These are phyloP conservation scores for Alectoria sarmentosa DNA, from an alignment of 495 filamentous ascomycete species.

Conservation along the genomic window DNA sequence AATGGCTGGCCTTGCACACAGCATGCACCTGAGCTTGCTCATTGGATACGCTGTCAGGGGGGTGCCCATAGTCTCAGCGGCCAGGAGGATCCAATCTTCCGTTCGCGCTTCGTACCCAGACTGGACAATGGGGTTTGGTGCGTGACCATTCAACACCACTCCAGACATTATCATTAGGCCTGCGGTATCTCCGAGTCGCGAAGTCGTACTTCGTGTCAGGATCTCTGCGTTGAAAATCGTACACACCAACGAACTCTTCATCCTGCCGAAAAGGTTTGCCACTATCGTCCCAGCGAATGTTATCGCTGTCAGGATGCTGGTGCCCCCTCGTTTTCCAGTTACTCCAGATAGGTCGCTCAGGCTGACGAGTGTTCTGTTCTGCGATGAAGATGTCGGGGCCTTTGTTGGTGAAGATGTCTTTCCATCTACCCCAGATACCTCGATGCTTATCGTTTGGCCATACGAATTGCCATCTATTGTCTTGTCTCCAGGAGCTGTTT, in stretches of 20 bases:
- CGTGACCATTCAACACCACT: constrained; percentile 10
- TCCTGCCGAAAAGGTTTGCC: not conserved
- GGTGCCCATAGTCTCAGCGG: not conserved
- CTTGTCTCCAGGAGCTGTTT: not conserved
- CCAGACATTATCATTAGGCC: constrained; percentile 1
- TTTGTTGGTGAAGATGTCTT: constrained; percentile 28
- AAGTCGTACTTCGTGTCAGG: constrained; percentile 13
- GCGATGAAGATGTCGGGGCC: constrained; percentile 33
- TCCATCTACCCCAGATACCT: constrained; percentile 20
- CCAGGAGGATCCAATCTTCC: not conserved
- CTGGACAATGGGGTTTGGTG: not conserved
- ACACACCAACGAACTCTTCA: not conserved
- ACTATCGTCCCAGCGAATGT: not conserved
- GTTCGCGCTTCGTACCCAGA: not conserved
- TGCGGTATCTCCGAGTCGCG: constrained; percentile 16
- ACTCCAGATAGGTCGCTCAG: constrained; percentile 17
- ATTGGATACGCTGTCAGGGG: not conserved
- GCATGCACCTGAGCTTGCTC: constrained; percentile 13
- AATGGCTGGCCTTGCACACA: constrained; percentile 25
- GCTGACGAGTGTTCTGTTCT: constrained; percentile 11
- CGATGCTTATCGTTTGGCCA: constrained; percentile 30
- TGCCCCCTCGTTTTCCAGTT: constrained; percentile 7
- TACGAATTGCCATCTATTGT: constrained; percentile 23
- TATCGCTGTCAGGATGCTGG: not conserved
- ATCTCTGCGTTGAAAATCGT: not conserved